Evolutionary conservation across 1,284 basidiomycete species (phyloP).

Genomic region (Leccinum angustisporum): DNA sequence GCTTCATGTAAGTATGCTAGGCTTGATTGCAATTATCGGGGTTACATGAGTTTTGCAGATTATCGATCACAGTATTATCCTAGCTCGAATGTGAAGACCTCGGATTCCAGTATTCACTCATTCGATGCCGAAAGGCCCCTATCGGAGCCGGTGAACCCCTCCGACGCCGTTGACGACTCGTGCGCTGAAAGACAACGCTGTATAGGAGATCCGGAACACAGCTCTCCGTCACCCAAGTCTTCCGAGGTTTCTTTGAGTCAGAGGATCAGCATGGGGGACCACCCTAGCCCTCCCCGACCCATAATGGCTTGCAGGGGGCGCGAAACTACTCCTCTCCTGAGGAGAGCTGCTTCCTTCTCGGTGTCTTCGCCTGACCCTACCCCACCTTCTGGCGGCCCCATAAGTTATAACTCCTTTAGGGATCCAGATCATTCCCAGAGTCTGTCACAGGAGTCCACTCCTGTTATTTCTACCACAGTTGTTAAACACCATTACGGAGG

Average conservation of each 20-base stretch:
- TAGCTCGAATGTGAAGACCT: conserved; percentile 53
- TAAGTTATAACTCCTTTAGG: neutral
- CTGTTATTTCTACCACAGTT: conserved; percentile 16
- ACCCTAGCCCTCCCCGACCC: neutral
- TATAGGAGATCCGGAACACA: conserved; percentile 7
- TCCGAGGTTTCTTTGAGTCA: conserved; percentile 42
- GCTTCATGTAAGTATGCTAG: conserved; percentile 45
- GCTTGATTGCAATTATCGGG: conserved; percentile 16
- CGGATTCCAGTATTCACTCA: conserved; percentile 41
- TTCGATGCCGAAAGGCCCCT: conserved; percentile 33
- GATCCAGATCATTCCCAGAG: neutral
- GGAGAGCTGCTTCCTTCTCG: conserved; percentile 38
- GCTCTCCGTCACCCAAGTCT: conserved; percentile 25
- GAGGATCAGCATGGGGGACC: conserved; percentile 44
- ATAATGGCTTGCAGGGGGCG: neutral
- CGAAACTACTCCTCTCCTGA: conserved; percentile 46
- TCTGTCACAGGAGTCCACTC: conserved; percentile 3
- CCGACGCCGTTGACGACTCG: conserved; percentile 13
- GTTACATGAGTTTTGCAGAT: conserved; percentile 40
- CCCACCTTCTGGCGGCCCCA: neutral
- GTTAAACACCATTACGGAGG: conserved; percentile 42
- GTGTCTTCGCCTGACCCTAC: conserved; percentile 21
- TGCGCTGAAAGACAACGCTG: conserved; percentile 1
- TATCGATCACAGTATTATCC: conserved; percentile 63
- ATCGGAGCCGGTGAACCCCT: conserved; percentile 25